A percentile compares a stretch with the other conserved stretches of the same genome.
Evolutionary conservation across 225 moss, liverwort and hornwort genomes (phyloP).

Genomic region (Marchantia paleacea): DNA sequence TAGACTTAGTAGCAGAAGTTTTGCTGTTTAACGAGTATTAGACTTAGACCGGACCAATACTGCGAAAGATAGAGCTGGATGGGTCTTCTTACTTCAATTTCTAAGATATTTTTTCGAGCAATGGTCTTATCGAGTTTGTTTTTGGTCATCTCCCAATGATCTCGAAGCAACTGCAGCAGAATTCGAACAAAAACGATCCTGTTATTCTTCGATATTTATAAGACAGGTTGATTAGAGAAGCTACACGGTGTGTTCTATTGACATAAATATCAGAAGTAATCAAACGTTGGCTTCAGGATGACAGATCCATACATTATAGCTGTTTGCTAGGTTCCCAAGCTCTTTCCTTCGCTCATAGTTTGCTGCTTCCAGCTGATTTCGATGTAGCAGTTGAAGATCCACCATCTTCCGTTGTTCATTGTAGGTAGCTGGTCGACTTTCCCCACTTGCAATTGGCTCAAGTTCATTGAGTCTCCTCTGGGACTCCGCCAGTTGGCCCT

Average conservation of each 20-base stretch:
- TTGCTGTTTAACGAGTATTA: not conserved
- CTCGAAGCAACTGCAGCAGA: conserved; percentile 29
- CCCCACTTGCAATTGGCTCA: conserved; percentile 28
- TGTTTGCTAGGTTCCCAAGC: conserved; percentile 63
- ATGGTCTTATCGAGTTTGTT: conserved; percentile 40
- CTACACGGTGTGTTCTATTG: not conserved
- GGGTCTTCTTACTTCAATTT: conserved; percentile 35
- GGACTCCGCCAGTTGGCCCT: conserved; percentile 43
- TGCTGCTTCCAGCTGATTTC: conserved; percentile 59
- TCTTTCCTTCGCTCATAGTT: conserved; percentile 67
- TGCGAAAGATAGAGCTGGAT: not conserved
- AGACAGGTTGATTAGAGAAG: not conserved
- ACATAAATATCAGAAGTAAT: not conserved
- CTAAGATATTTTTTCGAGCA: conserved; percentile 41
- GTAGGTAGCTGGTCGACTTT: conserved; percentile 33
- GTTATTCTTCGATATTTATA: not conserved
- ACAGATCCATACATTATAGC: conserved; percentile 52
- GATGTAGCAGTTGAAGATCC: conserved; percentile 65
- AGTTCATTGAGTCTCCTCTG: conserved; percentile 40
- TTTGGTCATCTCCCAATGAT: conserved; percentile 44
- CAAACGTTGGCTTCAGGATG: not conserved
- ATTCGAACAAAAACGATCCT: not conserved
- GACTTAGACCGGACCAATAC: not conserved
- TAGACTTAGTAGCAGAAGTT: too few species aligned
- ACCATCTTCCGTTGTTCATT: conserved; percentile 62